phyloP scores from a whole-genome alignment of 768 basidiomycete genomes.

The Agaricus blazei region DNA sequence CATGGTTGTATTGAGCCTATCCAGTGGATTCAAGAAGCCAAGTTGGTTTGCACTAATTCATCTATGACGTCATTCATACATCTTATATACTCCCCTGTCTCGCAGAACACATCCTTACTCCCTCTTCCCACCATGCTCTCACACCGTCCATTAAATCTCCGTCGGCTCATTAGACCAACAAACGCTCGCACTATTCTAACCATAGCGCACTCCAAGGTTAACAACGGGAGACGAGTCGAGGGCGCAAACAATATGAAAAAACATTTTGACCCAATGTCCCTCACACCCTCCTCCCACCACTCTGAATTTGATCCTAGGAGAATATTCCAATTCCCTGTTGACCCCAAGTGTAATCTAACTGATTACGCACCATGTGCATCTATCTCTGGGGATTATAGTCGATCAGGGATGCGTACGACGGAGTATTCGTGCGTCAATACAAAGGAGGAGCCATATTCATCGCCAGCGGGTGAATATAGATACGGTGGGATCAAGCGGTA shows the following conservation, averaged over 20 bases:
- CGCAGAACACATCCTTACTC: not conserved
- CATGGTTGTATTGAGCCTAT: no score
- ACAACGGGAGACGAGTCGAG: not conserved
- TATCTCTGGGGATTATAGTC: not conserved
- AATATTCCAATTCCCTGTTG: not conserved
- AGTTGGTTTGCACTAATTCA: not conserved
- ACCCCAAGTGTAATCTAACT: slow-evolving; percentile 4
- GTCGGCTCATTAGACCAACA: not conserved
- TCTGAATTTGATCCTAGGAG: slow-evolving; percentile 2
- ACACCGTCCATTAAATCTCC: not conserved
- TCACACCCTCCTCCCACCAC: not conserved
- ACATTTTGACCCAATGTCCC: not conserved
- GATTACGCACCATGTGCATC: not conserved
- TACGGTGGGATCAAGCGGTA: slow-evolving; percentile 2
- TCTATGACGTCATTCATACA: not conserved
- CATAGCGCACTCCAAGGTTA: not conserved
- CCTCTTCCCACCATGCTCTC: not conserved
- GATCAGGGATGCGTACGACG: slow-evolving; percentile 5
- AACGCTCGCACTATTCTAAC: not conserved
- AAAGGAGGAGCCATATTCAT: slow-evolving; percentile 2
- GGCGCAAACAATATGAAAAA: slow-evolving; percentile 3
- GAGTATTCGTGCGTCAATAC: slow-evolving; percentile 2
- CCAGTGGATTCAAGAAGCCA: no score
- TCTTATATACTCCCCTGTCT: not conserved
- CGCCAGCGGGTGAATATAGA: slow-evolving; percentile 4